Evolutionary conservation across 208 protist species (phyloP), one percentile per base, ranked within the genome.

Genomic region (Kentomonas sorsogonicus): DNA sequence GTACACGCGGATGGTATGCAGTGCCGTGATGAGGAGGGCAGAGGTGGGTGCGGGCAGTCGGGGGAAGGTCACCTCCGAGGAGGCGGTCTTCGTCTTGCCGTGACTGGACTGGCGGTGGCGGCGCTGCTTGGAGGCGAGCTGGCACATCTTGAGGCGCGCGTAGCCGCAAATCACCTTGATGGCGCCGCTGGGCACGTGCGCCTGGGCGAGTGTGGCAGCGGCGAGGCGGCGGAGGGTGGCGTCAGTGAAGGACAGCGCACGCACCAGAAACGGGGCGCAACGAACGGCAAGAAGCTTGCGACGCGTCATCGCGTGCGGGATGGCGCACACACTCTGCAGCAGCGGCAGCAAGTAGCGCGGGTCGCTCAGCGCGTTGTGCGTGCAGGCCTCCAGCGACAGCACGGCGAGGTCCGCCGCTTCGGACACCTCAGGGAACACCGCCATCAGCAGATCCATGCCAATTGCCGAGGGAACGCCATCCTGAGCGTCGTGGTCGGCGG

Each of bases 311-410:
- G 60, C 51, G 6, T 34, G 43, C 5, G 83, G 79, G 27, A 91
- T 43, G 1, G 89, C 52, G n/a, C 76, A 48, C 7, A 89, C 83
- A 29, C 71, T 79, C 16, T 95, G 83, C 18, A 95, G 30, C 26
- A 95, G 74, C 20, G 89, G 89, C 22, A 91, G 57, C 9, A 95
- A 29, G 65, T 91, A 95, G 27, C 89, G 89, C 18, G 77, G 76
- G 58, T 95, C 89, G 25, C 86, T 64, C 13, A 81, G 53, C 31
- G 66, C 56, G 27, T 29, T n/a, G 38, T 62, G 18, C 5, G 68
- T 63, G 36, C 68, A 29, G 2, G 18, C 25, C n/a, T 76, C 68
- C 43, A 89, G 74, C 9, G 83, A 53, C 9, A 62, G 47, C 38
- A 93, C 66, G 22, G 30, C 22, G 0, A 74, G 51, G 44, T 94